Percentiles rank a stretch among this genome's conserved stretches.
Conservation (phyloP, 257 asterid genomes). For the Cordia subcordata region DNA sequence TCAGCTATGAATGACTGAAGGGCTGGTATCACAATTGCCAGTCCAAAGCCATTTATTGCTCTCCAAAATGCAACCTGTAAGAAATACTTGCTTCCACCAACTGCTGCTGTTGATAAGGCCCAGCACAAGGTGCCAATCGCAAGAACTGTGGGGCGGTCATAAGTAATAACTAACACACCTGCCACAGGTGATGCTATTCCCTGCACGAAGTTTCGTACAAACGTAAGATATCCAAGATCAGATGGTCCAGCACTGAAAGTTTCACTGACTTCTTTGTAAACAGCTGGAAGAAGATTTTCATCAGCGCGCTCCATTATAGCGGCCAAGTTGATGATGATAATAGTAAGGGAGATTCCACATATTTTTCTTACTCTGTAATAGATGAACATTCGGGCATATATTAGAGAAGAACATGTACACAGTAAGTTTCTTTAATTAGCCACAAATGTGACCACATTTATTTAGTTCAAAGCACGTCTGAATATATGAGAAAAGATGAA, state of each 20-base stretch:
- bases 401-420: not conserved
- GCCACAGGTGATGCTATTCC: constrained; percentile 94
- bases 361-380: constrained; percentile 51
- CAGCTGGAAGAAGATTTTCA: constrained; percentile 97
- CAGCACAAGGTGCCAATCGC: constrained; percentile 85
- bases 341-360: constrained; percentile 77
- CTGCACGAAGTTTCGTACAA: constrained; percentile 69
- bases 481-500: too few species aligned
- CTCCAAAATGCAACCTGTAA: constrained; percentile 86
- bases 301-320: constrained; percentile 99
- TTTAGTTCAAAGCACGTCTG: too few species aligned
- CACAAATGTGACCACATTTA: not conserved
- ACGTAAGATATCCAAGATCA: constrained; percentile 96
- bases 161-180: constrained; percentile 73
- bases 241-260: constrained; percentile 91
- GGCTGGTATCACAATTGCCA: constrained; percentile 94
- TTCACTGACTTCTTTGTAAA: constrained; percentile 98
- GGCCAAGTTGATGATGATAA: constrained; percentile 91
- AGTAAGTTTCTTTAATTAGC: not conserved
- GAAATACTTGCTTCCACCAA: constrained; percentile 79
- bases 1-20: constrained; percentile 95
- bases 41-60: constrained; percentile 82
- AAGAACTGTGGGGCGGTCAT: constrained; percentile 91
- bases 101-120: constrained; percentile 97
- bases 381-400: not conserved